These are phyloP conservation scores for Arbutus unedo DNA, from an alignment of 148 eudicot species.

Conservation along the genomic window DNA sequence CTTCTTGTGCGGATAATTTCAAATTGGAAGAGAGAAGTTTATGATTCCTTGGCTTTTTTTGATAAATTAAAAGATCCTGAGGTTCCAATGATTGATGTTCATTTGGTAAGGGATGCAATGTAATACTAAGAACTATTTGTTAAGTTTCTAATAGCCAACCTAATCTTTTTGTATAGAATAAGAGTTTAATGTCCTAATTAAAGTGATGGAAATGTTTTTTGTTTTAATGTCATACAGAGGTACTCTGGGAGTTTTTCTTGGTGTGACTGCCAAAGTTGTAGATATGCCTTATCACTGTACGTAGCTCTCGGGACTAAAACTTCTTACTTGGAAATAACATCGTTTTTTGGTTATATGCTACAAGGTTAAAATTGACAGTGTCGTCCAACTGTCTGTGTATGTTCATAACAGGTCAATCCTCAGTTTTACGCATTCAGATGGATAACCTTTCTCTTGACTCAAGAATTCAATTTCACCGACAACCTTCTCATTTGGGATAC, in stretches of 20 bases:
- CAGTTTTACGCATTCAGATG: slow-evolving; percentile 98
- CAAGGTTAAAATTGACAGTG: not conserved
- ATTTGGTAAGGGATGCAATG: slow-evolving; percentile 48
- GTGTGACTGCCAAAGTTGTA: slow-evolving; percentile 76
- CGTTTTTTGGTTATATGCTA: not conserved
- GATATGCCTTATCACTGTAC: slow-evolving; percentile 93
- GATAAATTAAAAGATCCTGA: slow-evolving; percentile 72
- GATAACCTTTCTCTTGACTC: slow-evolving; percentile 97
- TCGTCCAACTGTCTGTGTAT: not conserved
- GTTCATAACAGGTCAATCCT: slow-evolving; percentile 79
- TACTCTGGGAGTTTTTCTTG: slow-evolving; percentile 86
- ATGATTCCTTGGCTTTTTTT: slow-evolving; percentile 83
- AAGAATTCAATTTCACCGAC: slow-evolving; percentile 83
- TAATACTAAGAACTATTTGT: not conserved
- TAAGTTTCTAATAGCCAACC: not conserved
- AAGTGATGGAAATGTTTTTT: slow-evolving; percentile 5
- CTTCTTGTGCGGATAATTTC: slow-evolving; percentile 65
- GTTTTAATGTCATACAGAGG: slow-evolving; percentile 48
- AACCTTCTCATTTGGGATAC: slow-evolving; percentile 93
- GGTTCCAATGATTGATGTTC: slow-evolving; percentile 93
- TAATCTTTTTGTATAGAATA: no score
- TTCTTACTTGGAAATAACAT: not conserved
- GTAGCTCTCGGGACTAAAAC: slow-evolving; percentile 16
- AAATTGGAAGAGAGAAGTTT: slow-evolving; percentile 90
- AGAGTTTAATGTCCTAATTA: not conserved